These are phyloP conservation scores for Larix kaempferi DNA, from an alignment of 75 land plant genomes.

Conservation along the genomic window DNA sequence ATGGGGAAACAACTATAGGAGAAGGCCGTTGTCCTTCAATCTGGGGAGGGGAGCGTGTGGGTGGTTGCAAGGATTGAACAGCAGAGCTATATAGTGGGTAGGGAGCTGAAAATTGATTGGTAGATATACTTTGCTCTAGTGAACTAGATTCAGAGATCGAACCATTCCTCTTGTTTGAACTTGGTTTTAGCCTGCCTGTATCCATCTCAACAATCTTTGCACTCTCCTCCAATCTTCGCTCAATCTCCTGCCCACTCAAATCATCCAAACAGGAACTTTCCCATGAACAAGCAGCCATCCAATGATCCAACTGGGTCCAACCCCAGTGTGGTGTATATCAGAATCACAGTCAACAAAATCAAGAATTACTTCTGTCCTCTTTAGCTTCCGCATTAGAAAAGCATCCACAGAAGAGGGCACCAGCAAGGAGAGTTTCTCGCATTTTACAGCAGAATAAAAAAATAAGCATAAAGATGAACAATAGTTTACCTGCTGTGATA, in stretches of 20 bases:
- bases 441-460: background rate
- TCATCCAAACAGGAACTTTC: conserved; percentile 16
- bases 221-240: conserved; percentile 50
- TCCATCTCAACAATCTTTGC: conserved; percentile 82
- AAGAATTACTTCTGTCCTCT: conserved; percentile 9
- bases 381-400: conserved; percentile 10
- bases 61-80: background rate
- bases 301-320: conserved; percentile 36
- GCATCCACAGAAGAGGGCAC: background rate
- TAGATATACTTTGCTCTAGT: conserved; percentile 13
- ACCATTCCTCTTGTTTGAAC: conserved; percentile 33
- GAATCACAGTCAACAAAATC: conserved; percentile 12
- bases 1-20: conserved; percentile 27
- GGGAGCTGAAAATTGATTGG: background rate
- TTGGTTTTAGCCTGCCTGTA: conserved; percentile 24
- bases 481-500: conserved; percentile 25
- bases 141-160: conserved; percentile 26
- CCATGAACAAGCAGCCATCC: conserved; percentile 34
- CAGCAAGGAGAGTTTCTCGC: background rate
- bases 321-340: conserved; percentile 19
- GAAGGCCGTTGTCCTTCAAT: conserved; percentile 7
- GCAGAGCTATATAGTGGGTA: background rate
- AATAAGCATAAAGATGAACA: background rate
- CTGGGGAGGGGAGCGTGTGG: conserved; percentile 8
- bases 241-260: conserved; percentile 35